Conservation (phyloP, 495 filamentous ascomycete genomes). For the Penicillium diatomitis region DNA sequence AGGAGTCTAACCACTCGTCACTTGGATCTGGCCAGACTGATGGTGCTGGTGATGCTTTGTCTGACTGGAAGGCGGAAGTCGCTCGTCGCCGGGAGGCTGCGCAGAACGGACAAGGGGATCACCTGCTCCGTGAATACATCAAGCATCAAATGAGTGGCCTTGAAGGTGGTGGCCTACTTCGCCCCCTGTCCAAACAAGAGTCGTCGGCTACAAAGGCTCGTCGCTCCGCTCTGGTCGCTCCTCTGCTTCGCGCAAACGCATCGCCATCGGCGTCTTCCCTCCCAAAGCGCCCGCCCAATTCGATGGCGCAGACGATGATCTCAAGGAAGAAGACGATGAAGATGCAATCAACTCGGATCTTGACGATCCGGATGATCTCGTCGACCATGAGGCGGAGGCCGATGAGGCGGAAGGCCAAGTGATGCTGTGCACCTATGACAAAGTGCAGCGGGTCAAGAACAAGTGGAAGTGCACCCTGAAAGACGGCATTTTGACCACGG, state of each 20-base stretch:
- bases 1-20: conserved; percentile 38
- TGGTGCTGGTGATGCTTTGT: conserved; percentile 48
- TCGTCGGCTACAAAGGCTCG: conserved; percentile 11
- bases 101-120: conserved; percentile 51
- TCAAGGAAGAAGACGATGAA: conserved; percentile 67
- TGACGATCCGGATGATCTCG: conserved; percentile 83
- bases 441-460: conserved; percentile 98
- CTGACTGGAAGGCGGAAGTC: conserved; percentile 51
- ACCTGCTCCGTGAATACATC: conserved; percentile 31
- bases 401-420: conserved; percentile 78
- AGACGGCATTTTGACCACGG: conserved; percentile 87
- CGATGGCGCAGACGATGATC: conserved; percentile 52
- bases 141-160: conserved; percentile 53
- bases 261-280: background rate
- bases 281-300: conserved; percentile 34
- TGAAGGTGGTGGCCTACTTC: conserved; percentile 75
- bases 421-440: conserved; percentile 99
- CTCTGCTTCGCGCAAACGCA: background rate
- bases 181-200: conserved; percentile 45
- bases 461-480: conserved; percentile 99
- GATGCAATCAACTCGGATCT: conserved; percentile 99
- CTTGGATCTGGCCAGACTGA: conserved; percentile 57
- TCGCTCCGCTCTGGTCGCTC: conserved; percentile 4
- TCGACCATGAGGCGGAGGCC: conserved; percentile 62
- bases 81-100: conserved; percentile 45